Evolutionary conservation across 106 monocot species (phyloP), one percentile per base, ranked within the genome.

Genomic region (Platanthera guangdongensis): DNA sequence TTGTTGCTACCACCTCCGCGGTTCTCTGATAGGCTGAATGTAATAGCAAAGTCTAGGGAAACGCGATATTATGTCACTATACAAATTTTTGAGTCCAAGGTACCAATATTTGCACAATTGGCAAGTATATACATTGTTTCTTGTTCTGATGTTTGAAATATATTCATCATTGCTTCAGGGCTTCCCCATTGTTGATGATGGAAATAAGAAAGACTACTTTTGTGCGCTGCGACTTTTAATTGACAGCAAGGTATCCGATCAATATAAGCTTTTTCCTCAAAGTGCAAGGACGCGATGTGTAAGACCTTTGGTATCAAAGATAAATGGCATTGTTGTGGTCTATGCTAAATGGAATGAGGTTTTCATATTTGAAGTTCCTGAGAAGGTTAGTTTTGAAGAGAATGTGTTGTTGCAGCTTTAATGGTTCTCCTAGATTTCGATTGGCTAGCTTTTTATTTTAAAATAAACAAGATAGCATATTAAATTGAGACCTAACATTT

Each of bases 331-430:
- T 11, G 50, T 25, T 46, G 62, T 82, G 81, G 88, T 84, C 14
- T 73, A 52, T 83, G 91, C 86, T 51, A 91, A 89, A 60, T 97
- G 97, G 97, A 94, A 97, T 86, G 97, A 97, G 79, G 83, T 89
- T 83, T 97, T 97, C 81, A 84, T 97, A 67, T 97, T 97, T 88
- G 93, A 97, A 85, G 80, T 93, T 77, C 97, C 97, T 73, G 87
- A 89, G 55, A 87, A 91, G 93, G 97, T 89, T 82, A 39, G 78
- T 19, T 15, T 11, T 3, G 16, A 32, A 32, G 16, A 30, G 10
- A 9, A 1, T 32, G 25, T 65, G 8, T 53, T 65, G 39, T 12
- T 63, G 19, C 62, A 63, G 22, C 62, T 8, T 63, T 12, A 65
- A 30, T 65, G 28, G 32, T 65, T 39, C 25, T 65, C 65, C 28